Percentiles rank a stretch among this genome's conserved stretches.
Conservation (phyloP, 106 monocot genomes). For the Acorus gramineus region DNA sequence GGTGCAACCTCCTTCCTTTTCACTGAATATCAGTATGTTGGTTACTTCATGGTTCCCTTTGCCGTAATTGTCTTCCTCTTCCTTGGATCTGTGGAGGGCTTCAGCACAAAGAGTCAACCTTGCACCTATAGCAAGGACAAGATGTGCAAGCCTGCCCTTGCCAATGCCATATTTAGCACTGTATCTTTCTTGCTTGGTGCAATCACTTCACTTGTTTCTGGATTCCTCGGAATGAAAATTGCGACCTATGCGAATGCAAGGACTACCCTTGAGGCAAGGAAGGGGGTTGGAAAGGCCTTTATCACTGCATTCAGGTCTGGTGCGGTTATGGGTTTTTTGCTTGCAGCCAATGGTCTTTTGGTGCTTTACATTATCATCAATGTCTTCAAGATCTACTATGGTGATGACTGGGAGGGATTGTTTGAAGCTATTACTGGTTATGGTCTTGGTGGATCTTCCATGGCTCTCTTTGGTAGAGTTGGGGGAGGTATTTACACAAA, state of each 20-base stretch:
- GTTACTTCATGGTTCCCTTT: constrained; percentile 16
- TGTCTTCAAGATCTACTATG: constrained; percentile 7
- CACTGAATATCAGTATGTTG: constrained; percentile 20
- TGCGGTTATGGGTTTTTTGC: constrained; percentile 23
- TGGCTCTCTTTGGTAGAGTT: background rate
- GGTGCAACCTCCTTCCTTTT: constrained; percentile 23
- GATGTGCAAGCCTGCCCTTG: constrained; percentile 20
- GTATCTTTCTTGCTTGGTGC: constrained; percentile 22
- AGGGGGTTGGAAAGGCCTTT: constrained; percentile 25
- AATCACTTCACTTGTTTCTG: constrained; percentile 13
- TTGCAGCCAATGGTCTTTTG: constrained; percentile 19
- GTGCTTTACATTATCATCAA: constrained; percentile 10
- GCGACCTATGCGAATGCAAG: constrained; percentile 27
- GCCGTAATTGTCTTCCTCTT: constrained; percentile 21
- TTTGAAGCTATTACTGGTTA: constrained; percentile 1
- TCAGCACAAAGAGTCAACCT: constrained; percentile 15
- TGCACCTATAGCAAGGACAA: constrained; percentile 19
- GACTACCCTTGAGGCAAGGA: constrained; percentile 22
- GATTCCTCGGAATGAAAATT: constrained; percentile 28
- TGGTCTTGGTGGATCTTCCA: background rate
- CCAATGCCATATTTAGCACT: constrained; percentile 22
- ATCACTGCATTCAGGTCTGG: constrained; percentile 22
- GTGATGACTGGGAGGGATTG: constrained; percentile 22
- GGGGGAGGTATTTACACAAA: too few species aligned
- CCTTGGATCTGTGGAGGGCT: constrained; percentile 23